Evolutionary conservation across 805 yeast species (phyloP).

Genomic region (Kazachstania martiniae): DNA sequence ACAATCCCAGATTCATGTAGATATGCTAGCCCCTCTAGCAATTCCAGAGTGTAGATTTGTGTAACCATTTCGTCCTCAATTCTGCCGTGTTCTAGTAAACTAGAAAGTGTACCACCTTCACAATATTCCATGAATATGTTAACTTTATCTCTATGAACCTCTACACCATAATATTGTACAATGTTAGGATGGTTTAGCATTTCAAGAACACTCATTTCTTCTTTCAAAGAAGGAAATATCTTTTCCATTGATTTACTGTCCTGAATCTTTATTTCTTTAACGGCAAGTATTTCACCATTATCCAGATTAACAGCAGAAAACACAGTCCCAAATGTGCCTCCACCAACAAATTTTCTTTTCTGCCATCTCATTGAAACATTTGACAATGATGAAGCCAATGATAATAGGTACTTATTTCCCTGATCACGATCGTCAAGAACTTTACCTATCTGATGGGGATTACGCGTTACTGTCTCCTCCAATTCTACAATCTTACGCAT

Average conservation of each 20-base stretch:
- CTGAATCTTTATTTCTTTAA: slow-evolving; percentile 86
- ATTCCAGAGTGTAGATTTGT: slow-evolving; percentile 80
- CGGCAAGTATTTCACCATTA: slow-evolving; percentile 94
- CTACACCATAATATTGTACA: slow-evolving; percentile 94
- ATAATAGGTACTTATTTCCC: slow-evolving; percentile 78
- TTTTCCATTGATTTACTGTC: slow-evolving; percentile 78
- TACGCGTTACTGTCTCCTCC: slow-evolving; percentile 40
- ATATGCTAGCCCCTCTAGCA: slow-evolving; percentile 92
- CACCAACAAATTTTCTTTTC: slow-evolving; percentile 86
- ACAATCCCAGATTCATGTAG: slow-evolving; percentile 90
- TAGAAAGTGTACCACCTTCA: slow-evolving; percentile 87
- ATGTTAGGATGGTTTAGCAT: slow-evolving; percentile 93
- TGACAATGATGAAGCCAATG: slow-evolving; percentile 80
- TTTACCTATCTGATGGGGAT: slow-evolving; percentile 58
- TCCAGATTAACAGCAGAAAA: slow-evolving; percentile 87
- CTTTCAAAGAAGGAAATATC: slow-evolving; percentile 80
- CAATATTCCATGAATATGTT: slow-evolving; percentile 97
- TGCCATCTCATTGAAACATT: slow-evolving; percentile 95
- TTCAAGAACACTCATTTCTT: slow-evolving; percentile 94
- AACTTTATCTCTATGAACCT: slow-evolving; percentile 91
- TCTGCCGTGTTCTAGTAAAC: slow-evolving; percentile 78
- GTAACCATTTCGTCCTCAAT: slow-evolving; percentile 91
- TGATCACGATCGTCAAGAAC: slow-evolving; percentile 80
- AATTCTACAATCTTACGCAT: slow-evolving; percentile 53
- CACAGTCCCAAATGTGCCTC: slow-evolving; percentile 93